These are phyloP conservation scores for Taiozyma sp. DNA, from an alignment of 1,139 yeast species.

Conservation along the genomic window DNA sequence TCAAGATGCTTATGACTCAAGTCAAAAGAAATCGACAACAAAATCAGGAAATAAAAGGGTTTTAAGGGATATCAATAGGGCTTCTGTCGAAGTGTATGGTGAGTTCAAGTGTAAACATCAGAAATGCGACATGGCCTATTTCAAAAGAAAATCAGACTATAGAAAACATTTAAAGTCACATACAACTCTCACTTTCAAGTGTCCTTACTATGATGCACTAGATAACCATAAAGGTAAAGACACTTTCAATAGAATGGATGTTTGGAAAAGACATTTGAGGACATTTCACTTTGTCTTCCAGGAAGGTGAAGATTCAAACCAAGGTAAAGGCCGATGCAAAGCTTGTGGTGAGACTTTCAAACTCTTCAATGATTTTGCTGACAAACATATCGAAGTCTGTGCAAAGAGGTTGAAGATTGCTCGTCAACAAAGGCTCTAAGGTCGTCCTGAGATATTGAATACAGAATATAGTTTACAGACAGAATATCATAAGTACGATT, in stretches of 20 bases:
- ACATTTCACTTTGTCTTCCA: conserved; percentile 46
- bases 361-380: conserved; percentile 52
- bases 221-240: conserved; percentile 74
- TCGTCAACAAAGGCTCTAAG: background rate
- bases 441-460: no score
- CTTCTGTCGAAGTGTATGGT: background rate
- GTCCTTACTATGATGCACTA: conserved; percentile 58
- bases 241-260: conserved; percentile 64
- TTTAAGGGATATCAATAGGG: background rate
- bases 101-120: background rate
- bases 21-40: background rate
- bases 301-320: conserved; percentile 25
- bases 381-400: conserved; percentile 7
- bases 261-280: conserved; percentile 60
- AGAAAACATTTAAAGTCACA: conserved; percentile 63
- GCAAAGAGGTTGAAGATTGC: conserved; percentile 1
- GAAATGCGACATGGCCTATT: conserved; percentile 18
- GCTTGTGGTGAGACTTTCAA: conserved; percentile 55
- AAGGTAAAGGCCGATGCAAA: conserved; percentile 55
- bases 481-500: background rate
- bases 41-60: background rate
- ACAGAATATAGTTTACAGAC: background rate
- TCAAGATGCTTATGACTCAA: background rate
- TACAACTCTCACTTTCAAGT: conserved; percentile 55
- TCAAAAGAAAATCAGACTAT: conserved; percentile 60